These are phyloP conservation scores for Mucor racemosus DNA, from an alignment of 371 early-diverging fungal species.

Conservation along the genomic window DNA sequence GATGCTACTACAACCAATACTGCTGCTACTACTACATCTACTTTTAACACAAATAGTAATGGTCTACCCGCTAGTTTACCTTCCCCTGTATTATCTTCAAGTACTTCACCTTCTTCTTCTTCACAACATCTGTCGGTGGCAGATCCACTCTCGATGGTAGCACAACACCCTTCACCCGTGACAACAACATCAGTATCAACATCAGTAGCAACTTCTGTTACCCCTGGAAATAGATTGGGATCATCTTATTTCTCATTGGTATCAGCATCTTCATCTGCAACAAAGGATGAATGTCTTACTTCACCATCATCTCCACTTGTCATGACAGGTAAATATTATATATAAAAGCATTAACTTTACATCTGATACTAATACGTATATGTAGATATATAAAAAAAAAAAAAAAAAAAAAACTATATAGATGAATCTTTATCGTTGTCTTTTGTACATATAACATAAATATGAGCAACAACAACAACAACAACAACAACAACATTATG, in stretches of 20 bases:
- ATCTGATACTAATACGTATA: not conserved
- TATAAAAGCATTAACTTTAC: not conserved
- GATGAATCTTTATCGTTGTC: too few relatives aligned
- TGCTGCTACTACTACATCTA: not conserved
- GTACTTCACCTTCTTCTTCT: not conserved
- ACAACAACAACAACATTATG: too few relatives aligned
- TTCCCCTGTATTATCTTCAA: not conserved
- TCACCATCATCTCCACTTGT: slow-evolving; percentile 16
- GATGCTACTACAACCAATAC: not conserved
- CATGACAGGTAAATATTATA: slow-evolving; percentile 8
- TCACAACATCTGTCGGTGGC: not conserved
- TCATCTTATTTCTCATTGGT: slow-evolving; percentile 18
- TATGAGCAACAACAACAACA: too few relatives aligned
- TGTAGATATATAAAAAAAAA: not conserved
- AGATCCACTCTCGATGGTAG: slow-evolving; percentile 1
- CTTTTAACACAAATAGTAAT: not conserved
- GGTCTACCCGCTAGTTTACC: slow-evolving; percentile 2
- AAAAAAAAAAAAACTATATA: too few relatives aligned
- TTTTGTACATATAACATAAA: too few relatives aligned
- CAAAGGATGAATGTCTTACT: slow-evolving; percentile 17
- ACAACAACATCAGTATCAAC: slow-evolving; percentile 9
- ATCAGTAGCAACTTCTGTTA: slow-evolving; percentile 1
- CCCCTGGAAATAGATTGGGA: slow-evolving; percentile 25
- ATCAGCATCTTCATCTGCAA: slow-evolving; percentile 1
- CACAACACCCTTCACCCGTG: slow-evolving; percentile 1